Evolutionary conservation across 345 rosid genomes (phyloP).

Genomic region (Salix exigua): DNA sequence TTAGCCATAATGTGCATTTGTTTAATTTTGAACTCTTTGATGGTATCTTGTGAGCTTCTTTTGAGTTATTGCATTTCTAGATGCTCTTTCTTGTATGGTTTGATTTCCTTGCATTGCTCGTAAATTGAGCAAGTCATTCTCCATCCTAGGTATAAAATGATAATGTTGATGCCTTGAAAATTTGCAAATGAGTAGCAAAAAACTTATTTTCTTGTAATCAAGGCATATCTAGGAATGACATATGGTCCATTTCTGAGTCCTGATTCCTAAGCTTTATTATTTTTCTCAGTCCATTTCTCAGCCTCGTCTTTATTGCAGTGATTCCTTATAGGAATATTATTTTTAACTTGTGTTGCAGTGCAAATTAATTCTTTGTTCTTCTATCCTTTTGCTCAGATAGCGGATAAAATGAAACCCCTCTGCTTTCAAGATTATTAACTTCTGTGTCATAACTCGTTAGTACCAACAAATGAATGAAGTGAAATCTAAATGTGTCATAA

Average conservation of each 20-base stretch:
- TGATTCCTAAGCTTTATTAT: background rate
- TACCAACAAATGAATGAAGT: background rate
- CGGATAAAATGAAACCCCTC: background rate
- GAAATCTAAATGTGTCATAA: too few relatives aligned
- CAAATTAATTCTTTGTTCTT: background rate
- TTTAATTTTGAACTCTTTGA: background rate
- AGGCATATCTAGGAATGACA: too few relatives aligned
- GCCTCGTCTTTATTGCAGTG: background rate
- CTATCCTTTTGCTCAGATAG: background rate
- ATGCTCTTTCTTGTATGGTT: conserved; percentile 5
- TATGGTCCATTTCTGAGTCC: background rate
- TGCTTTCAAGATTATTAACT: background rate
- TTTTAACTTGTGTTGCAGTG: background rate
- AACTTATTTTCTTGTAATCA: too few relatives aligned
- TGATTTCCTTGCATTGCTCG: conserved; percentile 7
- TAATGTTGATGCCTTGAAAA: too few relatives aligned
- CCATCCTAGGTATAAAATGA: background rate
- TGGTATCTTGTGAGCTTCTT: conserved; percentile 6
- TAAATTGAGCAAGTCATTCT: background rate
- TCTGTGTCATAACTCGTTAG: background rate
- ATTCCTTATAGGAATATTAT: background rate
- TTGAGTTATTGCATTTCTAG: conserved; percentile 11
- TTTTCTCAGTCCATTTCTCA: too few relatives aligned
- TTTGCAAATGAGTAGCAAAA: background rate
- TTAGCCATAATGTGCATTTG: conserved; percentile 3